These are phyloP conservation scores for Taiwanofungus camphoratus DNA, from an alignment of 1,284 basidiomycete genomes.

Conservation along the genomic window DNA sequence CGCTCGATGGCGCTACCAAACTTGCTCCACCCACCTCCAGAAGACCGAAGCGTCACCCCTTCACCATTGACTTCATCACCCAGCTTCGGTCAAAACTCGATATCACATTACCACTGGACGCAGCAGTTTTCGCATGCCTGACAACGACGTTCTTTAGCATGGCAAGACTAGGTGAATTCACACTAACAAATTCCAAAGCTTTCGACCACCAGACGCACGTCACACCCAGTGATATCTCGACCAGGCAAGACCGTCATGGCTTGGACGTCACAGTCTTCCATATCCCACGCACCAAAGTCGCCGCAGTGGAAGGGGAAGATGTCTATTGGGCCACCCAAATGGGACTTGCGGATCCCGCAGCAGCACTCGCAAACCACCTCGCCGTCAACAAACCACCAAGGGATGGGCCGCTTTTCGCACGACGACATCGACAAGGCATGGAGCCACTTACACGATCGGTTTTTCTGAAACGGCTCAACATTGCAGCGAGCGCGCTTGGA, in stretches of 20 bases:
- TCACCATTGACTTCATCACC: constrained; percentile 17
- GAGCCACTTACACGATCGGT: constrained; percentile 2
- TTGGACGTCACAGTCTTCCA: constrained; percentile 1
- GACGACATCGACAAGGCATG: neutral
- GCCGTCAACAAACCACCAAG: constrained; percentile 1
- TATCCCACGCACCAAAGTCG: constrained; percentile 8
- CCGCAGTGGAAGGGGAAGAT: constrained; percentile 5
- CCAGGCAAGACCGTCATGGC: constrained; percentile 4
- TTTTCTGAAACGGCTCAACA: constrained; percentile 4
- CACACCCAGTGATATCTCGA: neutral
- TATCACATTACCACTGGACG: constrained; percentile 7
- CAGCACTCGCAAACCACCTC: constrained; percentile 7
- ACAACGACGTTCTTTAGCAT: constrained; percentile 4
- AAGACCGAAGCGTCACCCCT: constrained; percentile 20
- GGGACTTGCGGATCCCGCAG: constrained; percentile 3
- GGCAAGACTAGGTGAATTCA: constrained; percentile 6
- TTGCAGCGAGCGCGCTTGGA: neutral
- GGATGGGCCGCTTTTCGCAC: constrained; percentile 8
- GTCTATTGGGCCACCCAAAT: constrained; percentile 8
- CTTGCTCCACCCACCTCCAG: constrained; percentile 20
- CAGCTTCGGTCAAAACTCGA: constrained; percentile 16
- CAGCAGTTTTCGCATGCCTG: constrained; percentile 8
- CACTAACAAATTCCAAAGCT: neutral
- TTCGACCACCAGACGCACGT: constrained; percentile 3
- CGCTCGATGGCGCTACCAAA: constrained; percentile 19